Evolutionary conservation across 2,329 filamentous ascomycete species (phyloP), one percentile per base, ranked within the genome.

Genomic region (Diaporthe citriasiana): DNA sequence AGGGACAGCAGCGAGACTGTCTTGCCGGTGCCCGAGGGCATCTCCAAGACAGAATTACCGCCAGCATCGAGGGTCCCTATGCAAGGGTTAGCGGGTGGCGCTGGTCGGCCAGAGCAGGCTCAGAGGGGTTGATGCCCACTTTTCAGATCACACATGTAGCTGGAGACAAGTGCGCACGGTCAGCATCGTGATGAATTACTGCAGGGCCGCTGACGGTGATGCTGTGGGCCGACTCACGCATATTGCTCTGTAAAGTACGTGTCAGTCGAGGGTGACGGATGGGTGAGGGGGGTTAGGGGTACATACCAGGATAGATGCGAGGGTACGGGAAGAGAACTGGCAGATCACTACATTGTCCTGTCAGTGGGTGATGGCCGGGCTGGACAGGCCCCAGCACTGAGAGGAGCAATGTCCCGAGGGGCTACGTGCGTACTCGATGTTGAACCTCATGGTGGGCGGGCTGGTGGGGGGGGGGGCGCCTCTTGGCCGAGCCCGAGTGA

Each of bases 11-110:
- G 88, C 13, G 97, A 98, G 35, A 99, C 94, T 0, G 97, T 99
- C 87, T 99, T 99, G 76, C 97, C 97, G 33, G 97, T 99, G 56
- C 97, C 97, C 74, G 97, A 99, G 83, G 97, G 97, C 97, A 99
- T 99, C 85, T 99, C 97, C 79, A 99, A 86, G 30, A 99, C 96
- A 83, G 95, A 98, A 85, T 99, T 95, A 75, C 97, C 97, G 70
- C 94, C 94, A 27, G 93, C 93, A 88, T 99, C 97, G 80, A 99
- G 92, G 27, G 97, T 98, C 78, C 87, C 88, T 89, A 63, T 10
- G 56, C 13, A 63, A 42, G 25, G 19, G 35, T 71, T 25, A 73
- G 42, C 45, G 63, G 78, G 56, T 78, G 73, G 9, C 47, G n/a
- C 45, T 25, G 8, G 7, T 25, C 27, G 27, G 27, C 45, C 35